Evolutionary conservation across 306 rosid species (phyloP), one percentile per base, ranked within the genome.

Genomic region (Acacia melanoxylon): DNA sequence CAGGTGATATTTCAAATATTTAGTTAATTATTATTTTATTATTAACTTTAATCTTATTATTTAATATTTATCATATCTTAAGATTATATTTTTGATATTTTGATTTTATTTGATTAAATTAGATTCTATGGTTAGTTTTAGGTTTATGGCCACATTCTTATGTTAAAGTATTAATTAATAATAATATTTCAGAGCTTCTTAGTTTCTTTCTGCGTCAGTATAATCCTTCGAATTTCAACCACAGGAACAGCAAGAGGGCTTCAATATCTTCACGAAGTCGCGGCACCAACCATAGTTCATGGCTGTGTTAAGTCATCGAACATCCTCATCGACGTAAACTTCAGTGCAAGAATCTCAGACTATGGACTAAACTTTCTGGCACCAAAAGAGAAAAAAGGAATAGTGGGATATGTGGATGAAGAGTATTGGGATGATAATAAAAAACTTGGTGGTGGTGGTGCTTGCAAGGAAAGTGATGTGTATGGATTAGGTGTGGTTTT

Each of bases 231-330:
- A 37, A 37, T 37, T 37, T 37, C 41, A 37, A 37, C 41, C 41
- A 1, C 6, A 37, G 97, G 94, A 10, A 91, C 88, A 29, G 99
- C 96, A 6, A 88, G 92, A 76, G 99, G 99, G 76, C 83, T 95
- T 11, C 86, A 93, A 68, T 92, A 93, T 45, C 62, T 95, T 63
- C 99, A 95, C 63, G 90, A 95, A 85, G 94, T 89, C 5, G 86
- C 86, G 29, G 88, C 90, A 19, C 99, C 98, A 31, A 87, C 81
- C 80, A 85, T 95, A 15, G 86, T 93, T 10, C 99, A 95, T 67
- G 98, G 99, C 11, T 91, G 93, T 78, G 88, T 93, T 13, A 93
- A 93, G 90, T 83, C 97, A 22, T 91, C 96, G 8, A 91, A 93
- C 61, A 76, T 95, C 72, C 82, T 87, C 8, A 89, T 93, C 29